These are phyloP conservation scores for Colletotrichum neosansevieriae DNA, from an alignment of 2,329 filamentous ascomycete genomes.

Conservation along the genomic window DNA sequence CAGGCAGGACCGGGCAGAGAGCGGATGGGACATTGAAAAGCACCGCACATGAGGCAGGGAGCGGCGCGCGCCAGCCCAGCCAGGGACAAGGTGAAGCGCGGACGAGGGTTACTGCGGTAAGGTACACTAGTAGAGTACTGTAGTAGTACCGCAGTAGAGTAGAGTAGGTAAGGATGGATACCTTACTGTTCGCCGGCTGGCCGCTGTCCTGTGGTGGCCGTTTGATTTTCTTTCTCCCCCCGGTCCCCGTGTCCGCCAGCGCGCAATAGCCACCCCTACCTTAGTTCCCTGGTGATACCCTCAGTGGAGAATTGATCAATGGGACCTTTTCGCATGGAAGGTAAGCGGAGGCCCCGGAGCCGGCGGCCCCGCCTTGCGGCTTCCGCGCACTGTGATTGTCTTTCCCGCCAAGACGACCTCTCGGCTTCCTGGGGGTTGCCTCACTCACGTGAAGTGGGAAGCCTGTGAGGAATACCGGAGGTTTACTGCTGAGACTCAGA, in stretches of 20 bases:
- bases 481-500: background rate
- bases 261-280: background rate
- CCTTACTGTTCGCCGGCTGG: background rate
- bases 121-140: background rate
- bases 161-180: background rate
- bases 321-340: background rate
- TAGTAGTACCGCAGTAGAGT: too few species aligned
- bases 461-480: slow-evolving; percentile 29
- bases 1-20: slow-evolving; percentile 7
- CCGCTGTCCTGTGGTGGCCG: slow-evolving; percentile 1
- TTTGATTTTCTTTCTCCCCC: slow-evolving; percentile 17
- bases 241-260: slow-evolving; percentile 26
- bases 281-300: slow-evolving; percentile 15
- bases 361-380: slow-evolving; percentile 35
- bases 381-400: slow-evolving; percentile 40
- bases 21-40: background rate
- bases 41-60: slow-evolving; percentile 4
- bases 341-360: background rate
- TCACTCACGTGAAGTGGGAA: slow-evolving; percentile 37
- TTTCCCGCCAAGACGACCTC: slow-evolving; percentile 24
- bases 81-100: background rate
- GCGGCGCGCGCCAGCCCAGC: slow-evolving; percentile 12
- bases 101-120: background rate
- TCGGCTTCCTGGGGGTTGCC: slow-evolving; percentile 29
- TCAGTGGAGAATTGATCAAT: slow-evolving; percentile 13